Evolutionary conservation across 2,329 filamentous ascomycete species (phyloP), one percentile per base, ranked within the genome.

Genomic region (Fusarium sp.): DNA sequence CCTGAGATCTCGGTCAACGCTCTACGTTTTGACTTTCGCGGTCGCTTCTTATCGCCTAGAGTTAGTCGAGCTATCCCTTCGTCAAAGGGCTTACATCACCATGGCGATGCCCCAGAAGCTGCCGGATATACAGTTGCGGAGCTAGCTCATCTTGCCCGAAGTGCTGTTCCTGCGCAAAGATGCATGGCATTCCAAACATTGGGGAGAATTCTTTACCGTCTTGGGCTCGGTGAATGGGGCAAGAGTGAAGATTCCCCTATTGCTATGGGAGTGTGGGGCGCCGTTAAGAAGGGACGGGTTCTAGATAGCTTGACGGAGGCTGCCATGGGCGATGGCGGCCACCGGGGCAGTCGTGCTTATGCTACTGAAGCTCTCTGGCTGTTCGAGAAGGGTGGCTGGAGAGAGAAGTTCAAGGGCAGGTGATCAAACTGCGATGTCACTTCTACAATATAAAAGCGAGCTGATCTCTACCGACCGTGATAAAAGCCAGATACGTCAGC

Each of bases 71-170:
- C 87, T 3, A 89, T 98, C 25, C 92, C 95, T 7, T 88, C 88
- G 1, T 90, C 88, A 14, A 87, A 90, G 62, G 96, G 96, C 0
- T 85, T 99, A 15, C 96, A 99, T 78, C 95, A 99, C 78, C 96
- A 99, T 77, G 94, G 92, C 66, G 89, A 94, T 60, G 94, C 95
- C 2, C 96, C 96, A 17, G 93, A 97, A 78, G 93, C 94, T 2
- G 96, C 96, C 0, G 96, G 96, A 0, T 99, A 99, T 79, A 98
- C 96, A 0, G 87, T 99, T 30, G 88, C 89, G 1, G 96, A 99
- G 78, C 84, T 99, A 2, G 90, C 93, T 2, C 88, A 91, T 32
- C 85, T 97, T 3, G 89, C 93, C 6, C 86, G 95, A 33, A 96
- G 92, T 56, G 88, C 90, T 0, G 93, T 97, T 20, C 88, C 96